Conservation (phyloP, 1,284 basidiomycete genomes). For the Vanrija humicola region DNA sequence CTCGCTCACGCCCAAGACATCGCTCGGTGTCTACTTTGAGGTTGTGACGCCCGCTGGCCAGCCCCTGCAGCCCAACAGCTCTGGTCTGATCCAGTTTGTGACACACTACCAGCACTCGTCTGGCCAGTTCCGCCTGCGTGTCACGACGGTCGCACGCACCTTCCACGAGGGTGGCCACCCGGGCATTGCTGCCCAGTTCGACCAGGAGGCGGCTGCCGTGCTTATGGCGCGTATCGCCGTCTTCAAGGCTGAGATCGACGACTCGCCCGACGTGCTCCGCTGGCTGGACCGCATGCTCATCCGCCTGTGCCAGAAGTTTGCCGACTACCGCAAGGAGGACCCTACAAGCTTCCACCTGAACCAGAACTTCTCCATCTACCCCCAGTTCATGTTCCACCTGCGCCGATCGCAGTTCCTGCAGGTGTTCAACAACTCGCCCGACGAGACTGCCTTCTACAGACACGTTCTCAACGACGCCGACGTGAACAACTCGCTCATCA, state of each 20-base stretch:
- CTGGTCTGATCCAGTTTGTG: slow-evolving; percentile 96
- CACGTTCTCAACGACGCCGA: slow-evolving; percentile 97
- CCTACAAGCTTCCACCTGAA: slow-evolving; percentile 86
- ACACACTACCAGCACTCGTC: slow-evolving; percentile 98
- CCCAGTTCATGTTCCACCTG: slow-evolving; percentile 99
- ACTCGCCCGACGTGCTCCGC: slow-evolving; percentile 91
- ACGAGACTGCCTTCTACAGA: slow-evolving; percentile 99
- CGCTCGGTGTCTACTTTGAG: slow-evolving; percentile 94
- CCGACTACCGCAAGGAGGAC: slow-evolving; percentile 98
- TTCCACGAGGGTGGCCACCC: slow-evolving; percentile 96
- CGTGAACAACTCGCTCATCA: slow-evolving; percentile 98
- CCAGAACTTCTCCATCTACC: slow-evolving; percentile 98
- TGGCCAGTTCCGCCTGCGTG: slow-evolving; percentile 87
- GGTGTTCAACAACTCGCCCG: slow-evolving; percentile 99
- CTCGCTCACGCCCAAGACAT: slow-evolving; percentile 79
- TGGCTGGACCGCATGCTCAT: slow-evolving; percentile 99
- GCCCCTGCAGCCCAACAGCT: slow-evolving; percentile 81
- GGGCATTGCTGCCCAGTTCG: slow-evolving; percentile 87
- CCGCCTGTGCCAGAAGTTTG: slow-evolving; percentile 97
- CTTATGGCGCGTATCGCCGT: slow-evolving; percentile 98
- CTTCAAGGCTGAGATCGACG: slow-evolving; percentile 99
- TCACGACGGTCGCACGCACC: slow-evolving; percentile 93
- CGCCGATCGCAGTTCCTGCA: slow-evolving; percentile 97
- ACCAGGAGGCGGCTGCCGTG: slow-evolving; percentile 97
- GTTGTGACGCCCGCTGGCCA: slow-evolving; percentile 98